Conservation (phyloP, 2,329 filamentous ascomycete genomes). For the Scopulariopsis brevicaulis region DNA sequence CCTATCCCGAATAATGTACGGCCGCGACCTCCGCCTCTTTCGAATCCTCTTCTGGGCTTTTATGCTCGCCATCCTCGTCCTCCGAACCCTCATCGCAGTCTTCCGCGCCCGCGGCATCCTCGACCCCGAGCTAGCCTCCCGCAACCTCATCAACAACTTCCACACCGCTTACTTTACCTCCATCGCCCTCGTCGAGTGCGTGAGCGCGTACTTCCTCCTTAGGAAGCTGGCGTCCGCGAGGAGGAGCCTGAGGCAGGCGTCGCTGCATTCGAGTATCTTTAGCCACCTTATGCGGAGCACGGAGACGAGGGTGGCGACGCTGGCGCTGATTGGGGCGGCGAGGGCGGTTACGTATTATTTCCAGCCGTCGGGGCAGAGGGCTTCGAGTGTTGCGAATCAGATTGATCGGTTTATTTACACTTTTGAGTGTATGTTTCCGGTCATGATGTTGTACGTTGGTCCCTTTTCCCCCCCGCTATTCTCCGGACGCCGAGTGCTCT, state of each 20-base stretch:
- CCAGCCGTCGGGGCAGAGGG: conserved; percentile 20
- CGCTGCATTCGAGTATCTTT: conserved; percentile 18
- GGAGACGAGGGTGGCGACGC: conserved; percentile 23
- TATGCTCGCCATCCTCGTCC: conserved; percentile 34
- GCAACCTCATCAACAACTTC: conserved; percentile 20
- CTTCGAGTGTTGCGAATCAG: conserved; percentile 21
- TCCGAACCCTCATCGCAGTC: conserved; percentile 29
- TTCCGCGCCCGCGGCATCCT: conserved; percentile 18
- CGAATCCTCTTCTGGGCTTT: conserved; percentile 44
- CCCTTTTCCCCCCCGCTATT: background rate
- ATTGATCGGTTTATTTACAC: conserved; percentile 28
- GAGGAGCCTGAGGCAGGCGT: conserved; percentile 15
- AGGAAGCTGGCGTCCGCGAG: conserved; percentile 21
- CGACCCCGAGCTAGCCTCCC: conserved; percentile 10
- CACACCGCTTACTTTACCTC: conserved; percentile 28
- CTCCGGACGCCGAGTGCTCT: too few relatives aligned
- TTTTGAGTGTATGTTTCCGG: conserved; percentile 27
- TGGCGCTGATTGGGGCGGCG: conserved; percentile 24
- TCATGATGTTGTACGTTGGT: conserved; percentile 23
- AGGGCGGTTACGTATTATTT: conserved; percentile 27
- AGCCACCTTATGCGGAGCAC: conserved; percentile 25
- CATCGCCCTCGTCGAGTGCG: conserved; percentile 26
- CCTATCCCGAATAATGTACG: conserved; percentile 34
- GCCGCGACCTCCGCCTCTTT: conserved; percentile 27
- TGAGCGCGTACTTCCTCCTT: conserved; percentile 26